Evolutionary conservation across 495 filamentous ascomycete genomes (phyloP).

Genomic region (Penicillium cataractarum): DNA sequence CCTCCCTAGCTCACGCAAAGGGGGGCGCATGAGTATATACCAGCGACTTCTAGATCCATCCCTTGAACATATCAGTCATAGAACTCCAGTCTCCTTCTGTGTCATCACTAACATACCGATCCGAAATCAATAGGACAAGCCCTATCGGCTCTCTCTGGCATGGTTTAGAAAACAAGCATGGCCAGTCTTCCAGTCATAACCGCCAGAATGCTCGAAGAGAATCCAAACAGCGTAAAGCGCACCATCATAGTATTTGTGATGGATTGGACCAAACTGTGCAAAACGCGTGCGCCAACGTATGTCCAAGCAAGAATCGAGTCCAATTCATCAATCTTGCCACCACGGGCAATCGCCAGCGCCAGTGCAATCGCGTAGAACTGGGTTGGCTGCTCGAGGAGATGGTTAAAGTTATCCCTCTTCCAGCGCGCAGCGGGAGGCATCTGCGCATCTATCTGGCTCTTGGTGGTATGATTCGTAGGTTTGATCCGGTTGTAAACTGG

Average conservation of each 20-base stretch:
- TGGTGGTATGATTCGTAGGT: conserved; percentile 11
- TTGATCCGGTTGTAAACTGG: conserved; percentile 18
- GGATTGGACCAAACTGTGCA: conserved; percentile 29
- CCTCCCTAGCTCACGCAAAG: not conserved
- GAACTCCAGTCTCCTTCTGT: not conserved
- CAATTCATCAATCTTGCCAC: conserved; percentile 10
- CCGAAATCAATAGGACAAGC: not conserved
- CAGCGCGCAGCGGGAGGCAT: conserved; percentile 29
- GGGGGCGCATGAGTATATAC: not conserved
- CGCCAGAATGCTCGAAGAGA: conserved; percentile 23
- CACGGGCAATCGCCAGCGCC: conserved; percentile 22
- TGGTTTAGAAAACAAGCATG: conserved; percentile 16
- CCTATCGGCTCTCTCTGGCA: no score
- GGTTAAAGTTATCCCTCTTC: conserved; percentile 34
- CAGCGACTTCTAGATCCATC: not conserved
- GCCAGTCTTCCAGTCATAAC: conserved; percentile 23
- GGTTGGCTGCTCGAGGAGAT: conserved; percentile 35
- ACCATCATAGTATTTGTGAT: conserved; percentile 19
- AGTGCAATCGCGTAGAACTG: conserved; percentile 34
- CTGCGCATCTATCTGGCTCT: conserved; percentile 21
- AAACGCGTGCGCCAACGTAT: conserved; percentile 24
- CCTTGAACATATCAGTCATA: not conserved
- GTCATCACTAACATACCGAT: not conserved
- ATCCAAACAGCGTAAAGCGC: conserved; percentile 20
- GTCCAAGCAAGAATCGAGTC: conserved; percentile 26